Evolutionary conservation across 148 eudicot genomes (phyloP), one percentile per base, ranked within the genome.

Genomic region (Camellia lanceoleosa): DNA sequence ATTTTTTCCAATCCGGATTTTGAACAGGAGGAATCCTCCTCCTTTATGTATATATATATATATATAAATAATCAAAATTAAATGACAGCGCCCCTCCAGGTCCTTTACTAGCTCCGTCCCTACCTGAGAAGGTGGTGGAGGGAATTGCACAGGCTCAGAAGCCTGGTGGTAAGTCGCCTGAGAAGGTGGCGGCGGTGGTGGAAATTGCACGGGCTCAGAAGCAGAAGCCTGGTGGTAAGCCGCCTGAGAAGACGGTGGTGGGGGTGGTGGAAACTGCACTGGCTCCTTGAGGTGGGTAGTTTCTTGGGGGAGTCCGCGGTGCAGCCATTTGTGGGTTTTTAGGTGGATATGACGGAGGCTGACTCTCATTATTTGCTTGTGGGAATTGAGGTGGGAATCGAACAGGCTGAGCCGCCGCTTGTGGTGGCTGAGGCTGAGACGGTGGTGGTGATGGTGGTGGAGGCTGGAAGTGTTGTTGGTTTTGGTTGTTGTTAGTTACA

Each of bases 91-190:
- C 38, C 38, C 38, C 38, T 30, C 38, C 38, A 30, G 38, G 38
- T 30, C 38, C 38, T 30, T 30, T 30, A 30, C 38, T 30, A 30
- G 38, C 38, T 30, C 38, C 38, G 38, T 30, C 38, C 38, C 38
- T 30, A 30, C 68, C 43, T 61, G 78, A 61, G 77, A 42, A 6
- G 49, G 51, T 59, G 65, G 18, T 23, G 78, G 78, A 59, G 78
- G 79, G 79, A 43, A 76, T 58, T 76, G 79, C 71, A 65, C 67
- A 20, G 79, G 68, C 51, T 68, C 5, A 3, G 72, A 41, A 61
- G 54, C 78, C 16, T 56, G 61, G 61, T 9, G 61, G 61, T 9
- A 56, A 56, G 15, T 56, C 30, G 6, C 20, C 1, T 61, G 19
- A 61, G 20, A 16, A 61, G 65, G 3, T 0, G 14, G 60, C 3